A percentile compares a stretch with the other conserved stretches of the same genome.
phyloP scores from a whole-genome alignment of 495 filamentous ascomycete species.

The Hypoxylon lenormandii region DNA sequence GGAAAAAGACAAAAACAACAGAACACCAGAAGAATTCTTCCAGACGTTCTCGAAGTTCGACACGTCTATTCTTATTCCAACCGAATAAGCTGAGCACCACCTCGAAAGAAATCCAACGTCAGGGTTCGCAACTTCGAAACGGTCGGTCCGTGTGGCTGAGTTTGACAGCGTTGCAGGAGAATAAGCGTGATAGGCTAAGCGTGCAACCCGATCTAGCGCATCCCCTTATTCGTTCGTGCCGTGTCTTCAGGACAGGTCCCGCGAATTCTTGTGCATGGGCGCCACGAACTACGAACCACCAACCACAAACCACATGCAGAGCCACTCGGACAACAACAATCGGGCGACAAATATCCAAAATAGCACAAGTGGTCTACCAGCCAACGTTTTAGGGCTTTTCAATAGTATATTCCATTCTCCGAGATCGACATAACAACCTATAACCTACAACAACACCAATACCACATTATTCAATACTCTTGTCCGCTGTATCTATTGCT shows the following conservation, averaged over 20 bases:
- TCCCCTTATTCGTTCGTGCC: constrained; percentile 17
- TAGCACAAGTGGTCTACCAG: constrained; percentile 19
- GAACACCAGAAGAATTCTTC: constrained; percentile 17
- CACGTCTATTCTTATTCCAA: constrained; percentile 24
- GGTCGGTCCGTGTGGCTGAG: constrained; percentile 39
- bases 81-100: constrained; percentile 26
- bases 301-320: constrained; percentile 20
- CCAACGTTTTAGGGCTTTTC: constrained; percentile 20
- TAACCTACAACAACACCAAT: constrained; percentile 4
- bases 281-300: constrained; percentile 30
- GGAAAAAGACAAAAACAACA: constrained; percentile 10
- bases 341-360: constrained; percentile 20
- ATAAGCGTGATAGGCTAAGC: constrained; percentile 32
- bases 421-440: constrained; percentile 37
- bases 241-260: constrained; percentile 3
- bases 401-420: constrained; percentile 26
- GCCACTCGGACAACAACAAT: constrained; percentile 26
- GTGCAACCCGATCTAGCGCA: constrained; percentile 24
- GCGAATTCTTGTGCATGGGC: constrained; percentile 12
- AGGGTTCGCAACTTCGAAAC: constrained; percentile 27
- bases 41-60: constrained; percentile 25
- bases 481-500: constrained; percentile 17
- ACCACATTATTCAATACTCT: constrained; percentile 19
- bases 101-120: constrained; percentile 15
- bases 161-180: constrained; percentile 13